phyloP scores from a whole-genome alignment of 306 rosid species.

The Arachis hypogaea region DNA sequence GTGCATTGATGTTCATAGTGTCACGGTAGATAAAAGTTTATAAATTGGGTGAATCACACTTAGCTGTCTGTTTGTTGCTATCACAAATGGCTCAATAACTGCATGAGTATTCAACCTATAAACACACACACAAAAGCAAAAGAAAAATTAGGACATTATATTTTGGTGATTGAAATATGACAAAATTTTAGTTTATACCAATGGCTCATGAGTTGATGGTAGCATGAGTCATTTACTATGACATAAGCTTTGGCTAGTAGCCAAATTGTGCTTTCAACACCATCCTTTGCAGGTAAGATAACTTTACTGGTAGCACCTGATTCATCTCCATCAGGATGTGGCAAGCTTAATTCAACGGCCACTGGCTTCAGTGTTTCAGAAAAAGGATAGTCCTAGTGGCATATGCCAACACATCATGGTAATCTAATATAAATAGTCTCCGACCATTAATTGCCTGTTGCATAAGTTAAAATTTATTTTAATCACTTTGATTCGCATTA shows the following conservation, averaged over 20 bases:
- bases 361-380: conserved; percentile 68
- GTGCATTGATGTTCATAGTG: conserved; percentile 81
- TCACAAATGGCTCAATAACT: conserved; percentile 68
- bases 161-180: no score
- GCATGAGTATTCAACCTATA: conserved; percentile 82
- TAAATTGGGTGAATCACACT: conserved; percentile 75
- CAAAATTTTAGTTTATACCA: conserved; percentile 40
- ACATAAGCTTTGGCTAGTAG: conserved; percentile 84
- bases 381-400: conserved; percentile 78
- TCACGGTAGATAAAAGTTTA: conserved; percentile 71
- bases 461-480: neutral
- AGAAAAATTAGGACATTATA: neutral
- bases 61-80: conserved; percentile 78
- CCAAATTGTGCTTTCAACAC: conserved; percentile 70
- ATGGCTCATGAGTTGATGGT: conserved; percentile 84
- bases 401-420: conserved; percentile 70
- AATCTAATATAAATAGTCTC: conserved; percentile 64
- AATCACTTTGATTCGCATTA: neutral
- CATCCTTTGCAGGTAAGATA: conserved; percentile 55
- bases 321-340: conserved; percentile 64
- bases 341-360: conserved; percentile 75
- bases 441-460: conserved; percentile 59
- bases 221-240: conserved; percentile 68
- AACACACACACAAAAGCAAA: neutral
- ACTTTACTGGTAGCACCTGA: conserved; percentile 60